These are phyloP conservation scores for Cavenderia fasciculata DNA, from an alignment of 78 protist genomes.

Conservation along the genomic window DNA sequence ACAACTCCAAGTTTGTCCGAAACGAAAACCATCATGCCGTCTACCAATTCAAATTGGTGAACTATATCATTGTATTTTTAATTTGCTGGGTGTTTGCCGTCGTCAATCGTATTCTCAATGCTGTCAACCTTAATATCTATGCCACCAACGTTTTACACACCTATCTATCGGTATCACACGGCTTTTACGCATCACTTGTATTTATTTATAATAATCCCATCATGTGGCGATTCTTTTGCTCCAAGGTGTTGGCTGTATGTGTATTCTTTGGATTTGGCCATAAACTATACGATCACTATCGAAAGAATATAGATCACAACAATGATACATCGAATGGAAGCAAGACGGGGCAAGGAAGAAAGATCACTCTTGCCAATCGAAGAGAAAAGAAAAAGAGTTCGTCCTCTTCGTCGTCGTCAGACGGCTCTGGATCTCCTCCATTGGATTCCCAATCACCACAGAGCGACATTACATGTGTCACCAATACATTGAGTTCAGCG, in stretches of 20 bases:
- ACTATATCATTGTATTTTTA: constrained; percentile 45
- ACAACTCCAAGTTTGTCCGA: background rate
- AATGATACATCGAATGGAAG: too few relatives aligned
- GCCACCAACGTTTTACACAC: constrained; percentile 14
- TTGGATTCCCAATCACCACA: too few relatives aligned
- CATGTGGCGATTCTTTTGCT: constrained; percentile 62
- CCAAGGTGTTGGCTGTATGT: background rate
- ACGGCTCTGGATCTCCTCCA: too few relatives aligned
- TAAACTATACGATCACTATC: too few relatives aligned
- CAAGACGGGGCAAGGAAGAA: too few relatives aligned
- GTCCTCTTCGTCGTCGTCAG: too few relatives aligned
- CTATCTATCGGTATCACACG: constrained; percentile 33
- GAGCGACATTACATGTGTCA: too few relatives aligned
- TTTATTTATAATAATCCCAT: constrained; percentile 53
- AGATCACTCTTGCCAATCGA: too few relatives aligned
- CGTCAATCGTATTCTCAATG: constrained; percentile 29
- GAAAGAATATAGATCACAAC: too few relatives aligned
- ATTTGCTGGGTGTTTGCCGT: constrained; percentile 65
- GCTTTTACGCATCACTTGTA: constrained; percentile 4
- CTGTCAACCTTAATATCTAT: background rate
- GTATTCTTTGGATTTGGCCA: too few relatives aligned
- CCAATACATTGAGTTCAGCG: too few relatives aligned
- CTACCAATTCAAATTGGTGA: constrained; percentile 54
- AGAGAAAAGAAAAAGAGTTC: too few relatives aligned
- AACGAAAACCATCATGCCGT: constrained; percentile 15